Base-by-base conservation (phyloP, 2,329 filamentous ascomycete species). In the Myriangium duriaei region DNA sequence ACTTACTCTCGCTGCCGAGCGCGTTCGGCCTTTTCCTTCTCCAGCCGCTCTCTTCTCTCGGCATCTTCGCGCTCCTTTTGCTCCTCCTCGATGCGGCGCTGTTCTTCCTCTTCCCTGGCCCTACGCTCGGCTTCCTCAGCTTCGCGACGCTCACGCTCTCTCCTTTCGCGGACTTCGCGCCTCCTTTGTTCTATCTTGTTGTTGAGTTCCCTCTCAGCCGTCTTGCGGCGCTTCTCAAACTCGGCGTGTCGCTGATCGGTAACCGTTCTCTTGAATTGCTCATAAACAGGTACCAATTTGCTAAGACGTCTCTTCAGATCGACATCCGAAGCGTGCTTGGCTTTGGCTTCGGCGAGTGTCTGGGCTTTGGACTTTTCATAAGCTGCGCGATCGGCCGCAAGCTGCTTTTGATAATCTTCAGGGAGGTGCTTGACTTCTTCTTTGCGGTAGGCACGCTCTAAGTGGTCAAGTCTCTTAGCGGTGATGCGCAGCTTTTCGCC, bases 381-480 rank as follows among this genome's bases (percentile, higher is more conserved):
- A 29, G 84, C 75, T 40, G 76, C 78, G 47, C 79, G 60, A 55
- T 98, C 91, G 41, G 64, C 68, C 55, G 86, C 74, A 56, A 79
- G 78, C 64, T 98, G 91, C 51, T 68, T 69, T 47, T 82, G 80
- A 55, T 92, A 94, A 55, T 98, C 91, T 35, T 79, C 76, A 41
- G 77, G 68, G 42, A 96, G 68, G 63, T 95, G 88, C 74, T 95
- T 94, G 54, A 80, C 66, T 63, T 98, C 91, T 65, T 96, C 91
- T 60, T 88, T 84, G 53, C 91, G 80, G 73, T 92, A 92, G 26
- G 91, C 91, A 67, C 91, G 83, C 69, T 98, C 91, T 51, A 98
- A 68, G 64, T 98, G 88, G 57, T 98, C 91, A 52, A 95, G 83
- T 47, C 91, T 81, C 75, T 95, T 96, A 59, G 81, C 85, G 43